Conservation (phyloP, 768 basidiomycete species). For the Chlorophyllum brunneum region DNA sequence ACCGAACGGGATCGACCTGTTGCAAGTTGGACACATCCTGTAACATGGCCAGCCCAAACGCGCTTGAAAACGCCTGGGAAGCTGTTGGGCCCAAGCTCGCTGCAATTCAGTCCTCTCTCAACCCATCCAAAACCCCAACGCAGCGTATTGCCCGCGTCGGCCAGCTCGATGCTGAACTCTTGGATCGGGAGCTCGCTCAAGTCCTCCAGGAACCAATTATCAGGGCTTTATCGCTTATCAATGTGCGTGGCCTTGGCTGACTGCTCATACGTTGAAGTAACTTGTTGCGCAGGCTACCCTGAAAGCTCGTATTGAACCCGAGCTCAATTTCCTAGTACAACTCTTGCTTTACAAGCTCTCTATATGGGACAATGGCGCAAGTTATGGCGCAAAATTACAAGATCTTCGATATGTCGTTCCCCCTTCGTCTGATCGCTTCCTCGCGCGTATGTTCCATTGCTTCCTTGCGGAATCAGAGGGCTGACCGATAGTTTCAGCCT, state of each 20-base stretch:
- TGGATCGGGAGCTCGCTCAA: slow-evolving; percentile 84
- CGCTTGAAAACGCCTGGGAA: slow-evolving; percentile 66
- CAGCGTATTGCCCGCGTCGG: slow-evolving; percentile 75
- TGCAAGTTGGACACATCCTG: slow-evolving; percentile 1
- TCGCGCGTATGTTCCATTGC: slow-evolving; percentile 32
- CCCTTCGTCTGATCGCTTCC: slow-evolving; percentile 16
- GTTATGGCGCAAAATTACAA: slow-evolving; percentile 81
- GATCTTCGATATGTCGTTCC: slow-evolving; percentile 59
- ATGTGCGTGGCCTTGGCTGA: slow-evolving; percentile 40
- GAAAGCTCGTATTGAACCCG: slow-evolving; percentile 66
- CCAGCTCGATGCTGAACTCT: slow-evolving; percentile 86
- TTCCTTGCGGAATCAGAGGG: slow-evolving; percentile 3
- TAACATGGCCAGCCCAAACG: slow-evolving; percentile 18
- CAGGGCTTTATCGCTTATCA: slow-evolving; percentile 63
- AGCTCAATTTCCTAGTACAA: slow-evolving; percentile 67
- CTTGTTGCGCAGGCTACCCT: slow-evolving; percentile 44
- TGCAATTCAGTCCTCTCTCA: slow-evolving; percentile 40
- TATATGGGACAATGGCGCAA: slow-evolving; percentile 75
- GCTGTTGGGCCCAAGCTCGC: slow-evolving; percentile 52
- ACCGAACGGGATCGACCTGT: slow-evolving; percentile 4
- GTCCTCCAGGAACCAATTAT: slow-evolving; percentile 80
- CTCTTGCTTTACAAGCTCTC: slow-evolving; percentile 77
- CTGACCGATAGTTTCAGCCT: slow-evolving; percentile 39
- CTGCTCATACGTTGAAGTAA: background rate
- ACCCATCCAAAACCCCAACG: slow-evolving; percentile 23